Conservation (phyloP, 1,284 basidiomycete genomes). For the Ganoderma meredithae region DNA sequence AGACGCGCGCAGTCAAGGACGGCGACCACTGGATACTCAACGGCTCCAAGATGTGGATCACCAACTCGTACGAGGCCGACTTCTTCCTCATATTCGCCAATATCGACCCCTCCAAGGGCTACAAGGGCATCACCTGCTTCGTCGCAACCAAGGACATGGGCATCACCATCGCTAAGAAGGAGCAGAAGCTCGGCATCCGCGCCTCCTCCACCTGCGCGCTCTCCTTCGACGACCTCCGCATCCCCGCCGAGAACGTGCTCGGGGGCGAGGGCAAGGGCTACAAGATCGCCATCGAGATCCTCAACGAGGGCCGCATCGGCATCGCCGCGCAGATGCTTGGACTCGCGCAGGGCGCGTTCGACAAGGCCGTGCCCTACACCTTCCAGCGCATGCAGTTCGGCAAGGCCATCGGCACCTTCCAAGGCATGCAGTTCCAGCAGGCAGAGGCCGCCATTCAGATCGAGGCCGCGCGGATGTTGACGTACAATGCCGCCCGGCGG, state of each 20-base stretch:
- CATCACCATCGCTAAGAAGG: conserved; percentile 97
- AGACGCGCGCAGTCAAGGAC: conserved; percentile 91
- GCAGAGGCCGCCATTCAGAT: conserved; percentile 90
- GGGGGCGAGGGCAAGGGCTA: conserved; percentile 96
- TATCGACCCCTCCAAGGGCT: conserved; percentile 92
- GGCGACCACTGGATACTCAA: conserved; percentile 87
- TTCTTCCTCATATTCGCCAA: conserved; percentile 96
- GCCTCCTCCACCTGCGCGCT: conserved; percentile 98
- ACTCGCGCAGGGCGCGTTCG: conserved; percentile 96
- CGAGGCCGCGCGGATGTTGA: conserved; percentile 91
- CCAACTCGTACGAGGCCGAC: conserved; percentile 96
- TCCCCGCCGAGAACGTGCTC: conserved; percentile 94
- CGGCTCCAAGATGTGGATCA: conserved; percentile 99
- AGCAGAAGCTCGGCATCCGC: conserved; percentile 96
- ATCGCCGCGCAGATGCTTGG: conserved; percentile 98
- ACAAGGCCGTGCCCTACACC: conserved; percentile 92
- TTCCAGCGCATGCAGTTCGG: conserved; percentile 96
- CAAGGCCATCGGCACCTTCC: conserved; percentile 90
- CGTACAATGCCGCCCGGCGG: conserved; percentile 95
- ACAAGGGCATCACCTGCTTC: conserved; percentile 99
- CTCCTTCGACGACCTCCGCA: conserved; percentile 94
- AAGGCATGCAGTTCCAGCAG: conserved; percentile 97
- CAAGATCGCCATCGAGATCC: conserved; percentile 98
- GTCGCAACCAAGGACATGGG: conserved; percentile 97
- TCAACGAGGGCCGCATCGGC: conserved; percentile 98